These are phyloP conservation scores for Pholiota microspora DNA, from an alignment of 768 basidiomycete species.

Conservation along the genomic window DNA sequence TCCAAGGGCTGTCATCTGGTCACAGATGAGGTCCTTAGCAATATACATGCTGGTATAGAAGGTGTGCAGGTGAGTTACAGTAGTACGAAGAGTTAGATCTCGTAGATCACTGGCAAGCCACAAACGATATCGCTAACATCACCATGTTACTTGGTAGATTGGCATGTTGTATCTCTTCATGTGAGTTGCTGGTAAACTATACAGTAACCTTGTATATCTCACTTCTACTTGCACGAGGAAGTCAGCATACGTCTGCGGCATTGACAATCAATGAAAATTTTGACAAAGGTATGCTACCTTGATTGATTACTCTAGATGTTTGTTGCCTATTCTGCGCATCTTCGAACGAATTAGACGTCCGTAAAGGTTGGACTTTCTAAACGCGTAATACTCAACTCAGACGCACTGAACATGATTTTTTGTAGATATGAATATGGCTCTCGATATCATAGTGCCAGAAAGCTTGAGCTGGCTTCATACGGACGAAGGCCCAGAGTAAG, in stretches of 20 bases:
- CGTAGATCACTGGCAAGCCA: not conserved
- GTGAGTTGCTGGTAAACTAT: constrained; percentile 35
- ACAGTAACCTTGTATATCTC: not conserved
- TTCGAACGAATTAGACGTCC: constrained; percentile 26
- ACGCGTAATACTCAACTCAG: not conserved
- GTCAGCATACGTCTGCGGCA: constrained; percentile 73
- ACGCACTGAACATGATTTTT: not conserved
- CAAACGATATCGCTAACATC: no score
- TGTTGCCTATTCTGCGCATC: no score
- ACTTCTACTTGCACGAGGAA: constrained; percentile 1
- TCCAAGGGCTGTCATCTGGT: constrained; percentile 79
- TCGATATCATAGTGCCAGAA: constrained; percentile 89
- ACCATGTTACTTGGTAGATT: constrained; percentile 51
- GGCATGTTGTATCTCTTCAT: constrained; percentile 92
- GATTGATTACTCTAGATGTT: no score
- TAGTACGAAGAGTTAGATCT: not conserved
- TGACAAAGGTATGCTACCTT: constrained; percentile 65
- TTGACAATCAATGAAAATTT: constrained; percentile 89
- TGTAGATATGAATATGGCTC: constrained; percentile 91
- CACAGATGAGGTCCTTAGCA: constrained; percentile 67
- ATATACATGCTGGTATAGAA: constrained; percentile 69
- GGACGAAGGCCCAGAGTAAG: constrained; percentile 91
- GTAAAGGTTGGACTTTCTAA: constrained; percentile 25
- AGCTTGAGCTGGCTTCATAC: constrained; percentile 78
- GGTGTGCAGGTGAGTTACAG: constrained; percentile 59